Percentiles rank a stretch among this genome's conserved stretches.
phyloP scores from a whole-genome alignment of 495 filamentous ascomycete species.

The Penicillium simplicissimum region DNA sequence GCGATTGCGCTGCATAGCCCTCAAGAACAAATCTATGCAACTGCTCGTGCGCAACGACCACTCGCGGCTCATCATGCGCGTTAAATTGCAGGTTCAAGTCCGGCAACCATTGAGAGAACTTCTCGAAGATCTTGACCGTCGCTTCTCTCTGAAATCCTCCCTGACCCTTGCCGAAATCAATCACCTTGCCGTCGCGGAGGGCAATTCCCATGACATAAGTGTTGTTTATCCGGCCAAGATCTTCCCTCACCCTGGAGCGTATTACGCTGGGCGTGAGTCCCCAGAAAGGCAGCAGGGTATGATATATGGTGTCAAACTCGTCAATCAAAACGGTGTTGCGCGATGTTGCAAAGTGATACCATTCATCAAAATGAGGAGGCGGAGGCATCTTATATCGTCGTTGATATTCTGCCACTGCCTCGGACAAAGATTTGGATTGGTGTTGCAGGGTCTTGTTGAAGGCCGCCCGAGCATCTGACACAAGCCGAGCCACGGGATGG shows the following conservation, averaged over 20 bases:
- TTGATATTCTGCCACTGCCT: slow-evolving; percentile 44
- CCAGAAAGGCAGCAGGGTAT: slow-evolving; percentile 64
- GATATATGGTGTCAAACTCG: slow-evolving; percentile 53
- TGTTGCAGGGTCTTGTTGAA: slow-evolving; percentile 11
- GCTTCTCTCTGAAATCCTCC: slow-evolving; percentile 10
- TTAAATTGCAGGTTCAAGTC: slow-evolving; percentile 80
- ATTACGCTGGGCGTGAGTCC: slow-evolving; percentile 13
- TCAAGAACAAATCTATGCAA: slow-evolving; percentile 11
- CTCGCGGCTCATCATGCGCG: slow-evolving; percentile 68
- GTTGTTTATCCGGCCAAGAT: slow-evolving; percentile 7
- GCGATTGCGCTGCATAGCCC: slow-evolving; percentile 3
- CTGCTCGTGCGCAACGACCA: slow-evolving; percentile 61
- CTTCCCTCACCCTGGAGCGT: slow-evolving; percentile 14
- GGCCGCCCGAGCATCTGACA: not conserved
- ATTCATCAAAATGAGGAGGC: slow-evolving; percentile 65
- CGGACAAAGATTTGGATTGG: slow-evolving; percentile 12
- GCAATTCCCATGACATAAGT: slow-evolving; percentile 15
- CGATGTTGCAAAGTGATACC: slow-evolving; percentile 61
- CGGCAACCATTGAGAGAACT: slow-evolving; percentile 45
- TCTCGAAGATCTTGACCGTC: slow-evolving; percentile 8
- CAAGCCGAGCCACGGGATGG: slow-evolving; percentile 15
- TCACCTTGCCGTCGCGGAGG: slow-evolving; percentile 6
- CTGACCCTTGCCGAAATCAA: slow-evolving; percentile 8
- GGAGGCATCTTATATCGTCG: slow-evolving; percentile 57
- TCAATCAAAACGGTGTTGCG: slow-evolving; percentile 60